Evolutionary conservation across 345 rosid genomes (phyloP).

Genomic region (Aquilaria malaccensis): DNA sequence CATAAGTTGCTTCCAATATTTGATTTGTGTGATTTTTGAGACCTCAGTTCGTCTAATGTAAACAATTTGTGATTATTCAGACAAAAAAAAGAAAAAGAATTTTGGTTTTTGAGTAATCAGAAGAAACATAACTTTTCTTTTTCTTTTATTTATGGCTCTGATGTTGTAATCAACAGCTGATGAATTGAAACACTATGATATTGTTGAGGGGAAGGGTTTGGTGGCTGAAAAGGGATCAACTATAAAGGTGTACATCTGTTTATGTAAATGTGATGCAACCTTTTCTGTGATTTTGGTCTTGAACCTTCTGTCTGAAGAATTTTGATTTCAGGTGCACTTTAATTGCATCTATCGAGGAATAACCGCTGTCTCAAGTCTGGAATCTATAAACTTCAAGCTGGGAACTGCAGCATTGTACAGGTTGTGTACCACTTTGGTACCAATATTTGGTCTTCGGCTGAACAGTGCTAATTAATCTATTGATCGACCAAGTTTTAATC

Average conservation of each 20-base stretch:
- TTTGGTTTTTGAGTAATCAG: no score
- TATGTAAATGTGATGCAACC: no score
- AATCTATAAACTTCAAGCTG: slow-evolving; percentile 88
- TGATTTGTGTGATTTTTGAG: no score
- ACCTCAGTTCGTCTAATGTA: no score
- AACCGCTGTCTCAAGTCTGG: slow-evolving; percentile 79
- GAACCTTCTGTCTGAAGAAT: not conserved
- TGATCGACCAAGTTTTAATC: no score
- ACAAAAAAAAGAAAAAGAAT: no score
- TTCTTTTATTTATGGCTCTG: not conserved
- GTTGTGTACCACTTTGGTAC: slow-evolving; percentile 16
- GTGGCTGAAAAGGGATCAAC: slow-evolving; percentile 69
- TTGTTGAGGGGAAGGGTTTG: slow-evolving; percentile 75
- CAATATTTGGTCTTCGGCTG: no score
- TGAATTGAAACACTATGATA: slow-evolving; percentile 79
- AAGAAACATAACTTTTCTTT: no score
- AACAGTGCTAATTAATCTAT: no score
- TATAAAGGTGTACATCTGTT: slow-evolving; percentile 40
- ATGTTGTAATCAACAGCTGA: slow-evolving; percentile 40
- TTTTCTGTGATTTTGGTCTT: not conserved
- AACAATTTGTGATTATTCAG: no score
- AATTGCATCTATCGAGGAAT: slow-evolving; percentile 69
- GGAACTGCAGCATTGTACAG: slow-evolving; percentile 89
- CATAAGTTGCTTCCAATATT: no score
- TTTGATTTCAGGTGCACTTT: slow-evolving; percentile 59